A percentile compares a stretch with the other conserved stretches of the same genome.
phyloP scores from a whole-genome alignment of 495 filamentous ascomycete genomes.

The Durotheca rogersii region DNA sequence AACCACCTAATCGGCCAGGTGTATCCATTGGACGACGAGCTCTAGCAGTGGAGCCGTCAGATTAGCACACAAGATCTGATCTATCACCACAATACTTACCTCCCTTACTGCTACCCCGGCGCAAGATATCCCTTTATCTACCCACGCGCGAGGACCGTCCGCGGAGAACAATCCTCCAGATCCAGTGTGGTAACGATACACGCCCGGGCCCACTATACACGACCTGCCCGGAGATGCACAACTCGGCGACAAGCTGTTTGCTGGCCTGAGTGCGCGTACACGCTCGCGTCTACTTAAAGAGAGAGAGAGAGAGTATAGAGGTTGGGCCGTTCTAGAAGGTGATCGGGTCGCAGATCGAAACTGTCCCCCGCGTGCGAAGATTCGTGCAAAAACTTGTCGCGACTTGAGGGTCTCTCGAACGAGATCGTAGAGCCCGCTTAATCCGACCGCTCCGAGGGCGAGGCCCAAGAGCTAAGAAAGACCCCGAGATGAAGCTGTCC shows the following conservation, averaged over 20 bases:
- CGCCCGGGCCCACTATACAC: conserved; percentile 15
- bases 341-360: conserved; percentile 1
- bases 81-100: no score
- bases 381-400: no score
- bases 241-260: conserved; percentile 19
- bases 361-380: no score
- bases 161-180: conserved; percentile 29
- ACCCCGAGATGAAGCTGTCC: conserved; percentile 44
- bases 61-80: conserved; percentile 6
- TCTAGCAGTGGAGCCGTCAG: not conserved
- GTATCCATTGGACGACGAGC: conserved; percentile 9
- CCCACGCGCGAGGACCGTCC: conserved; percentile 21
- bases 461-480: not conserved
- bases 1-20: no score
- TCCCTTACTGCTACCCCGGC: conserved; percentile 13
- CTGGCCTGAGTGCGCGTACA: conserved; percentile 5
- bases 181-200: conserved; percentile 17
- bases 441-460: not conserved
- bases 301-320: no score
- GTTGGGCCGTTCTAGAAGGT: no score
- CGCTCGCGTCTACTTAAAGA: not conserved
- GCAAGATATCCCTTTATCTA: conserved; percentile 20
- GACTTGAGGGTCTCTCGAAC: no score
- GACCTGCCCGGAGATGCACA: conserved; percentile 35
- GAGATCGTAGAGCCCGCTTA: not conserved